These are phyloP conservation scores for Yamadazyma jaroonii DNA, from an alignment of 1,139 yeast genomes.

Conservation along the genomic window DNA sequence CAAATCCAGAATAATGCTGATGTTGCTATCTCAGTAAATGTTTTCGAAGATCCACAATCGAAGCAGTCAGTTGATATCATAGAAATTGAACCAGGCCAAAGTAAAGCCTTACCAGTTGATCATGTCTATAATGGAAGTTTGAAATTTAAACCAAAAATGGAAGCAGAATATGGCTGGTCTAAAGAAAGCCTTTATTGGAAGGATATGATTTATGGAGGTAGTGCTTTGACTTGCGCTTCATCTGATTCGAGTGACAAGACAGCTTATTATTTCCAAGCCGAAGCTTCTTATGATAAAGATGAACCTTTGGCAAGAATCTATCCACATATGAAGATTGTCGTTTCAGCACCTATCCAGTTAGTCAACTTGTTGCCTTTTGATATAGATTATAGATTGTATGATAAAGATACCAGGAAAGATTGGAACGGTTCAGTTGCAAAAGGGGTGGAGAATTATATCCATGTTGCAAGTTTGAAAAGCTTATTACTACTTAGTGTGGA, in stretches of 20 bases:
- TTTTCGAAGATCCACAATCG: constrained; percentile 19
- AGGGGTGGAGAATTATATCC: constrained; percentile 71
- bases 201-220: constrained; percentile 49
- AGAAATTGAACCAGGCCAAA: constrained; percentile 50
- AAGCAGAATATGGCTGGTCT: constrained; percentile 66
- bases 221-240: constrained; percentile 60
- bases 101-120: constrained; percentile 71
- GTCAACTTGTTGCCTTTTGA: constrained; percentile 87
- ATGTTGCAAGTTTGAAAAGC: constrained; percentile 74
- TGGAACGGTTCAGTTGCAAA: constrained; percentile 62
- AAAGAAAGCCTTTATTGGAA: constrained; percentile 62
- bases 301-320: constrained; percentile 74
- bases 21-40: constrained; percentile 48
- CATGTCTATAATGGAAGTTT: constrained; percentile 59
- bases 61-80: constrained; percentile 20
- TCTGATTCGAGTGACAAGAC: constrained; percentile 34
- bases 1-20: constrained; percentile 70
- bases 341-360: constrained; percentile 85
- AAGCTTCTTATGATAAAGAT: constrained; percentile 57
- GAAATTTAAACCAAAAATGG: constrained; percentile 58
- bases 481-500: constrained; percentile 70
- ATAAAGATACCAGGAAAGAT: constrained; percentile 68
- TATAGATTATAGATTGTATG: constrained; percentile 70
- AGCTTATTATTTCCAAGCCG: constrained; percentile 69
- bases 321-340: constrained; percentile 77